These are phyloP conservation scores for Blastobotrys apis DNA, from an alignment of 1,139 yeast species.

Conservation along the genomic window DNA sequence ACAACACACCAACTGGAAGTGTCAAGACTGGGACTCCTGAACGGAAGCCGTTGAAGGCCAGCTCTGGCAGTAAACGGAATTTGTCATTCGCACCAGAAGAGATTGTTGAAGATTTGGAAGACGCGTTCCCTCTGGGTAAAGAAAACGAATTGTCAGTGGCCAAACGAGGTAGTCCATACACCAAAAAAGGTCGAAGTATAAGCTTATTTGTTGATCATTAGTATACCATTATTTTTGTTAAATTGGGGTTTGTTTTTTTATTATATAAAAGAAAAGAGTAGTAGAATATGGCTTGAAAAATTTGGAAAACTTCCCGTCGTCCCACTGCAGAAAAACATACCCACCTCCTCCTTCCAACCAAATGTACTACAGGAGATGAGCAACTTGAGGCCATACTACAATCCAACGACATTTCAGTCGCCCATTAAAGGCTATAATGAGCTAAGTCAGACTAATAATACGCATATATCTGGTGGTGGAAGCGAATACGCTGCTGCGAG, in stretches of 20 bases:
- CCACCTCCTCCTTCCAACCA: too few species aligned
- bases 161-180: conserved; percentile 24
- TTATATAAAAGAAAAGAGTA: not conserved
- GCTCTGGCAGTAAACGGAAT: conserved; percentile 23
- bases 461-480: conserved; percentile 18
- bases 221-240: not conserved
- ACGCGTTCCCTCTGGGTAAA: conserved; percentile 17
- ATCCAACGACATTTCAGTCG: conserved; percentile 58
- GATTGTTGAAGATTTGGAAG: conserved; percentile 22
- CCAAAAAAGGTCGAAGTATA: conserved; percentile 31
- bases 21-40: conserved; percentile 11
- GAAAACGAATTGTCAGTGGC: conserved; percentile 26
- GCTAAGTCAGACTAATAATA: conserved; percentile 29
- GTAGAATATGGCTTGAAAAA: too few species aligned
- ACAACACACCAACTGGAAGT: conserved; percentile 16
- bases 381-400: conserved; percentile 60
- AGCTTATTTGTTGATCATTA: conserved; percentile 26
- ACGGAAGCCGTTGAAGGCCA: conserved; percentile 10
- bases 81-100: conserved; percentile 29
- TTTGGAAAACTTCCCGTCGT: too few species aligned
- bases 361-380: conserved; percentile 6
- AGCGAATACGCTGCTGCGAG: conserved; percentile 40
- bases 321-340: too few species aligned
- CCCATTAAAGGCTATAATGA: conserved; percentile 45
- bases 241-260: not conserved